Conservation (phyloP, 495 filamentous ascomycete species). For the Staphylotrichum longicolle region DNA sequence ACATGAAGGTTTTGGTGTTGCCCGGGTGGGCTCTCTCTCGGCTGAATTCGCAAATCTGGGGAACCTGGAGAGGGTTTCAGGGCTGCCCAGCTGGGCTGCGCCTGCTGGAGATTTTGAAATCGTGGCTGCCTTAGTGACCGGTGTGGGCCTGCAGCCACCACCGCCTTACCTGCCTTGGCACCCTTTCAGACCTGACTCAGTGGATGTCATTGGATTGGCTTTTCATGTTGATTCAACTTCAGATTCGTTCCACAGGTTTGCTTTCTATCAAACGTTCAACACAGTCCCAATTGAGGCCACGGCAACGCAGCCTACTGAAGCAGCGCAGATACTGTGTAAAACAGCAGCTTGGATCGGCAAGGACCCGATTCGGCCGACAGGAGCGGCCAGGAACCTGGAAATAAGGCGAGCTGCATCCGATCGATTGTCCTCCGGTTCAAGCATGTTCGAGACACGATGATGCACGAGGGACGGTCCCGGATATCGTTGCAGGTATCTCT, state of each 20-base stretch:
- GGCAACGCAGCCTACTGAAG: neutral
- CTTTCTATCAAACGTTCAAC: neutral
- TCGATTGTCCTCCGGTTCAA: conserved; percentile 14
- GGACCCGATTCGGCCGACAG: conserved; percentile 12
- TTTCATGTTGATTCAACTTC: too few relatives aligned
- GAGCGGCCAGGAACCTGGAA: neutral
- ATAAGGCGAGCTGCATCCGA: conserved; percentile 13
- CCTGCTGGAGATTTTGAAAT: too few relatives aligned
- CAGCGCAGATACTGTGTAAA: neutral
- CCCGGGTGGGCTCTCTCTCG: neutral
- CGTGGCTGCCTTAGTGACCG: neutral
- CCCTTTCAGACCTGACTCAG: too few relatives aligned
- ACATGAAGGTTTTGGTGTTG: neutral
- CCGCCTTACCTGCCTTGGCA: too few relatives aligned
- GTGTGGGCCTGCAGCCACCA: neutral
- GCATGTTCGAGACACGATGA: conserved; percentile 6
- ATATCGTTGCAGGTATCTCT: too few relatives aligned
- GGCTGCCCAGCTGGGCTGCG: neutral
- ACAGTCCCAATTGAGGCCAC: neutral
- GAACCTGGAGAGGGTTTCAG: neutral
- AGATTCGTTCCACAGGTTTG: too few relatives aligned
- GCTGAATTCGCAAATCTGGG: neutral
- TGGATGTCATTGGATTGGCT: too few relatives aligned
- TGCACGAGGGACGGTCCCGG: neutral
- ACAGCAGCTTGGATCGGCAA: neutral